phyloP scores from a whole-genome alignment of 176 grass and related monocot genomes.

The Secale cereale region DNA sequence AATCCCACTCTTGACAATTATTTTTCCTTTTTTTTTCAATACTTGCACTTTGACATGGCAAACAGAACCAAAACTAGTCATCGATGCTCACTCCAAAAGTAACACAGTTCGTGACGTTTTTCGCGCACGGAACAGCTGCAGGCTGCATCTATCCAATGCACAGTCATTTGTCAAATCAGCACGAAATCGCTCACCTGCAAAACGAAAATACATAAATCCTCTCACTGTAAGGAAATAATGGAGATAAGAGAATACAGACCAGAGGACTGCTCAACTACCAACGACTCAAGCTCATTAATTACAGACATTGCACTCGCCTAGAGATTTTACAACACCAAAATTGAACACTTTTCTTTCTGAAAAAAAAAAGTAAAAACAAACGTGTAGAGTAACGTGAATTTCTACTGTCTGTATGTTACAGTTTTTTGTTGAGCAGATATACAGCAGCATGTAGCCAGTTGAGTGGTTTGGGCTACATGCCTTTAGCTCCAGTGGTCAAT shows the following conservation, averaged over 20 bases:
- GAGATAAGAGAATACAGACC: not conserved
- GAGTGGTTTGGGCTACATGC: not conserved
- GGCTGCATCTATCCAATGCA: not conserved
- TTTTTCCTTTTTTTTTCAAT: not conserved
- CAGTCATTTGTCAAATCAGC: not conserved
- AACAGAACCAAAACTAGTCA: not conserved
- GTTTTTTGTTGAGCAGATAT: not conserved
- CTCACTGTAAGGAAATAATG: not conserved
- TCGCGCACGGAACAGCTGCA: not conserved
- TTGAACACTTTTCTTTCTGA: not conserved
- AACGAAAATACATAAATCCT: too few relatives aligned
- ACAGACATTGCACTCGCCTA: not conserved
- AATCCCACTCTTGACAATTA: conserved; percentile 47
- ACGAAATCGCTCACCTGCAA: not conserved
- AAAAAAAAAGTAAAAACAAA: not conserved
- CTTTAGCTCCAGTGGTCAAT: not conserved
- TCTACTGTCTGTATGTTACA: not conserved
- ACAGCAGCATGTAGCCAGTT: not conserved
- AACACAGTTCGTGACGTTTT: not conserved
- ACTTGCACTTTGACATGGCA: not conserved
- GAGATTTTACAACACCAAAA: not conserved
- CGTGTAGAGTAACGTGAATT: not conserved
- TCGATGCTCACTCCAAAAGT: not conserved
- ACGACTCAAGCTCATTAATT: not conserved
- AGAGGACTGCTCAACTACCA: not conserved